Base-by-base conservation (phyloP, 1,284 basidiomycete genomes). In the Cutaneotrichosporon dermatis region DNA sequence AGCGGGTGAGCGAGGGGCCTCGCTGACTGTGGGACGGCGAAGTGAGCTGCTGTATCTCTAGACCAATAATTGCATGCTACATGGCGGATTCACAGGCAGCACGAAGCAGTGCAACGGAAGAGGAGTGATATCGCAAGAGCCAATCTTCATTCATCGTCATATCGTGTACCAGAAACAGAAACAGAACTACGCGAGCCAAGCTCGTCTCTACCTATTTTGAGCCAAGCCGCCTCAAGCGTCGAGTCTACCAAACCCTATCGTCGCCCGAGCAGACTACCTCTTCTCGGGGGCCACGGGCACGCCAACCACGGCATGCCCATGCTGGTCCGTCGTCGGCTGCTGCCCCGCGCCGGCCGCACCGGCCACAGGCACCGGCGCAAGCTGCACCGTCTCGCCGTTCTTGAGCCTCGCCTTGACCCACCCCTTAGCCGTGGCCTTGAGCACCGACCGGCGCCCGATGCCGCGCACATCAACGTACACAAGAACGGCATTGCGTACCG, bases 381-480 rank as follows among this genome's bases (percentile, higher is more conserved):
- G 54, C n/a, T 59, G 60, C 13, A 77, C 68, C 4, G 62, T 65
- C 55, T 74, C 69, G 13, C 76, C 77, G 34, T 62, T 64, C 51
- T 69, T 69, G 44, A 78, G 58, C 52, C 68, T 60, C 4, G 75
- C 71, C 61, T 76, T 76, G 64, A 78, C 67, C 53, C 72, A 73
- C 4, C 76, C 76, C 61, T 77, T 76, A 8, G 74, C 75, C 4
- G 73, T 74, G 7, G 66, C 65, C 78, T 82, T 86, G 68, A 91
- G 77, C 55, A 91, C 71, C 4, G 87, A 88, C 50, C 83, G 79
- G 62, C 88, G 78, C 4, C 87, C 88, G 39, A 90, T 82, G 0
- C 88, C 88, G 1, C 81, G 79, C 76, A 87, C 81, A 71, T 90
- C 88, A 55, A 90, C 82, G 72, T 90, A 90, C 40, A 90, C 86